phyloP scores from a whole-genome alignment of 1,284 basidiomycete species.

The Trichosporon sp. region DNA sequence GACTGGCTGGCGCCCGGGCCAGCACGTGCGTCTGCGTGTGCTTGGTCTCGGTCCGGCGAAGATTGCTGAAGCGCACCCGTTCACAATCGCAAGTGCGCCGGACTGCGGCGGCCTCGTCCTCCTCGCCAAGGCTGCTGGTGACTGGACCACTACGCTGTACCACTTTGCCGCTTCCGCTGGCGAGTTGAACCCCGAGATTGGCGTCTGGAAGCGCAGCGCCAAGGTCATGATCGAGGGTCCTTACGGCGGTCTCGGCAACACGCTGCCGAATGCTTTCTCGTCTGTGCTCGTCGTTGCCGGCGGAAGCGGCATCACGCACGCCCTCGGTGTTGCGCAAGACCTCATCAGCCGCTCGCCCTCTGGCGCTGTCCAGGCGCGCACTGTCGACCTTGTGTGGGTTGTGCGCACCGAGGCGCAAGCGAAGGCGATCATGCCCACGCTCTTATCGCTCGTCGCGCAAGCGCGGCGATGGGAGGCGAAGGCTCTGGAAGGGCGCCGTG shows the following conservation, averaged over 20 bases:
- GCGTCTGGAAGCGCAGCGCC: conserved; percentile 9
- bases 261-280: conserved; percentile 39
- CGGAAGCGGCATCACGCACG: conserved; percentile 45
- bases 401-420: conserved; percentile 38
- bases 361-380: conserved; percentile 42
- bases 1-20: conserved; percentile 49
- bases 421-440: conserved; percentile 32
- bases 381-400: conserved; percentile 46
- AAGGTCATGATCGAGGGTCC: conserved; percentile 44
- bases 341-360: conserved; percentile 33
- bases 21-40: conserved; percentile 47
- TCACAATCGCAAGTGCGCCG: conserved; percentile 48
- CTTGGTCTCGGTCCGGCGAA: conserved; percentile 26
- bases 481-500: conserved; percentile 24
- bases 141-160: conserved; percentile 42
- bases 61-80: conserved; percentile 44
- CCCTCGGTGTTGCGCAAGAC: conserved; percentile 38
- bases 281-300: conserved; percentile 43
- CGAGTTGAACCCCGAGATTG: not conserved
- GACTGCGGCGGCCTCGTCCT: conserved; percentile 40
- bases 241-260: conserved; percentile 44
- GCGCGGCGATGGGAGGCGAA: conserved; percentile 32
- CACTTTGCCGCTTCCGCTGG: conserved; percentile 21
- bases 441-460: conserved; percentile 35
- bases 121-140: conserved; percentile 41